Evolutionary conservation across 495 filamentous ascomycete species (phyloP).

Genomic region (Alectoria sarmentosa): DNA sequence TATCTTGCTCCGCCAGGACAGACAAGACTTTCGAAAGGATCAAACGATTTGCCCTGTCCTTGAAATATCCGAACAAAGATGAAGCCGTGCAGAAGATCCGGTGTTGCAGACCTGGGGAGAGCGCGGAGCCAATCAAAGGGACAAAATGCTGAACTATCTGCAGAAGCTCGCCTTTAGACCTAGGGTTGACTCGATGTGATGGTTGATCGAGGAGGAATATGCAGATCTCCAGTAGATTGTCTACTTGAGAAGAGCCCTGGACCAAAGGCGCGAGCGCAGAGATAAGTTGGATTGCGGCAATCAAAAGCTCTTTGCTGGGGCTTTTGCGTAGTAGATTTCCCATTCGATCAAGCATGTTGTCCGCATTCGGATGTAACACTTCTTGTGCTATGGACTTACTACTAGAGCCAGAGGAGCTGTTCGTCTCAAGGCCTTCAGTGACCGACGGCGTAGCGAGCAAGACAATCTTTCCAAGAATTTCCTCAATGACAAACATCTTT

Average conservation of each 20-base stretch:
- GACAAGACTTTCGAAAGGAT: conserved; percentile 63
- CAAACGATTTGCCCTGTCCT: conserved; percentile 64
- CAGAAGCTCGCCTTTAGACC: conserved; percentile 73
- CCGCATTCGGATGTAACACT: conserved; percentile 63
- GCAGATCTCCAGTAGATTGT: conserved; percentile 64
- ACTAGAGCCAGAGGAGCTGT: conserved; percentile 36
- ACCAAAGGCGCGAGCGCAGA: conserved; percentile 69
- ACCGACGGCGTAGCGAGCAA: conserved; percentile 43
- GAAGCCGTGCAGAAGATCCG: conserved; percentile 56
- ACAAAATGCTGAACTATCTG: conserved; percentile 69
- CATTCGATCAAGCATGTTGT: conserved; percentile 58
- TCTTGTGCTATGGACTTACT: conserved; percentile 44
- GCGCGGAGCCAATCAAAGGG: conserved; percentile 49
- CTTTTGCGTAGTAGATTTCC: conserved; percentile 56
- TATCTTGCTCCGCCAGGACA: conserved; percentile 57
- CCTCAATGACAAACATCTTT: conserved; percentile 67
- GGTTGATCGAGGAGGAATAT: conserved; percentile 81
- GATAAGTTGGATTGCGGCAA: conserved; percentile 68
- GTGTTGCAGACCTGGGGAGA: conserved; percentile 49
- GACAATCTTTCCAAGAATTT: conserved; percentile 62
- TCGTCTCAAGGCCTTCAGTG: conserved; percentile 45
- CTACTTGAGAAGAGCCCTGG: conserved; percentile 58
- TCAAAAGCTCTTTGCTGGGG: conserved; percentile 61
- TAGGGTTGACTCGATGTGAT: conserved; percentile 67
- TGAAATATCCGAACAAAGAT: conserved; percentile 80